Base-by-base conservation (phyloP, 2,329 filamentous ascomycete genomes). In the Botryosphaeria dothidea region DNA sequence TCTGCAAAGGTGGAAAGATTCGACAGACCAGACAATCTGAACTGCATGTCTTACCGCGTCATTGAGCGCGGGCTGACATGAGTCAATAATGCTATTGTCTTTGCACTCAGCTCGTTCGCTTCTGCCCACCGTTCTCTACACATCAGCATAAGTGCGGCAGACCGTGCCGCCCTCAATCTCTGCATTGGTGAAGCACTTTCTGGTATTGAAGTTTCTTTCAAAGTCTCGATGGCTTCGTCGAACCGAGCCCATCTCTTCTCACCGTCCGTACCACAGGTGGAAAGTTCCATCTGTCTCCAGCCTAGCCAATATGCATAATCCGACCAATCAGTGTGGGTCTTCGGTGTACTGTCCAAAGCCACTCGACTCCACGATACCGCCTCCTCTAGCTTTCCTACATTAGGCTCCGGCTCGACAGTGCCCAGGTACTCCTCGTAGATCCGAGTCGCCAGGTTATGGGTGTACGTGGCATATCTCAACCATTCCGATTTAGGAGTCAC, bases 41-140 rank as follows among this genome's bases (percentile, higher is more conserved):
- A 27, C 27, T 67, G 66, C 25, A 60, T 51, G 21, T 67, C 66
- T 21, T 60, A 6, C 9, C 65, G 56, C 5, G 54, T 27, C 46
- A 67, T 54, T 21, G 66, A 65, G 1, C 62, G 43, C 23, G 63
- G 66, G 17, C 66, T 67, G 11, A 34, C 49, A 43, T 56, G 66
- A 48, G 31, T 31, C 5, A 34, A 57, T 0, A 38, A 48, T 38
- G 17, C 45, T 48, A 34, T 56, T 15, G 8, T 57, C n/a, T 38
- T 43, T 45, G n/a, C 52, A 45, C 27, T 58, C 8, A 52, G 2
- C 4, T 41, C 15, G 17, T 62, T 29, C 3, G 34, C 54, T 27
- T 58, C 54, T 4, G 19, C 23, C 54, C 54, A 58, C 21, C 54
- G 54, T 13, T 27, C 21, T 45, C 34, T 41, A 5, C 4, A 2